Conservation (phyloP, 2,329 filamentous ascomycete species). For the Coccinonectria pachysandricola region DNA sequence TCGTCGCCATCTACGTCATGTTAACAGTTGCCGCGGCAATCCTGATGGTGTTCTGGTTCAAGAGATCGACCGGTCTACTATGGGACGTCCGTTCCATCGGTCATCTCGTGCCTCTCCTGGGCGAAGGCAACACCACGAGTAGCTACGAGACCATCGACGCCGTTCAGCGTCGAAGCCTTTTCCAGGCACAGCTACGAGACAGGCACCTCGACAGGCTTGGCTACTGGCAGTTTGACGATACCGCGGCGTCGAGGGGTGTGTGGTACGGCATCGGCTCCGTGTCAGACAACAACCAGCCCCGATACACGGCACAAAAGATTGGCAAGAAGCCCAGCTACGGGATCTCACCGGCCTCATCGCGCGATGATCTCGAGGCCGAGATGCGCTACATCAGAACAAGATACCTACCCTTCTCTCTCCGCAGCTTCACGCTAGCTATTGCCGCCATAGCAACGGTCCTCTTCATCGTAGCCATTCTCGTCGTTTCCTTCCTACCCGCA, state of each 20-base stretch:
- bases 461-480: conserved; percentile 59
- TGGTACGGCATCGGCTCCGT: conserved; percentile 67
- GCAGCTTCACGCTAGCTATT: conserved; percentile 52
- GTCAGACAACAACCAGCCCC: conserved; percentile 19
- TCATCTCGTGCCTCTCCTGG: conserved; percentile 68
- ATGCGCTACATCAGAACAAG: conserved; percentile 33
- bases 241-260: conserved; percentile 49
- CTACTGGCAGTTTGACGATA: conserved; percentile 81
- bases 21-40: conserved; percentile 43
- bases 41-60: conserved; percentile 54
- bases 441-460: conserved; percentile 51
- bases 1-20: conserved; percentile 63
- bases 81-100: conserved; percentile 81
- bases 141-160: conserved; percentile 62
- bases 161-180: conserved; percentile 38
- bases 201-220: conserved; percentile 64
- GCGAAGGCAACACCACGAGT: conserved; percentile 66
- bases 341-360: conserved; percentile 21
- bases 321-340: conserved; percentile 22
- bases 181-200: conserved; percentile 41
- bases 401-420: conserved; percentile 70
- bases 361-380: conserved; percentile 18
- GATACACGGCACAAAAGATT: conserved; percentile 14
- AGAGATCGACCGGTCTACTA: conserved; percentile 60
- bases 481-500: conserved; percentile 67